These are phyloP conservation scores for Lagerstroemia speciosa DNA, from an alignment of 345 rosid species.

Conservation along the genomic window DNA sequence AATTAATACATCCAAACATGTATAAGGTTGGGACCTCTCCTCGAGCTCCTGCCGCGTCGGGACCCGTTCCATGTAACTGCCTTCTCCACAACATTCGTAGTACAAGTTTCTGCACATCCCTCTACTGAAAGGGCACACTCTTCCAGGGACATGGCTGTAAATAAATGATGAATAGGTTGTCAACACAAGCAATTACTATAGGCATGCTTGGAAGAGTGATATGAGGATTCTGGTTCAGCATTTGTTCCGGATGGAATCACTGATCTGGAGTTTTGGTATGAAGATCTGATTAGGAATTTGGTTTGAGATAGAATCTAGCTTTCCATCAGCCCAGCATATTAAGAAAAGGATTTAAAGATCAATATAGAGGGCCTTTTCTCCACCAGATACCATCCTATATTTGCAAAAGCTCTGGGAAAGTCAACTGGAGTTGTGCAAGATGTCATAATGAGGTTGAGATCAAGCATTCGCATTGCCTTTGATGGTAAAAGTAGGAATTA, in stretches of 20 bases:
- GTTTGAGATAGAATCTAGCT: neutral
- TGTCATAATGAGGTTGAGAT: neutral
- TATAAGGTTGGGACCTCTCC: conserved; percentile 60
- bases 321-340: neutral
- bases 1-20: conserved; percentile 58
- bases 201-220: neutral
- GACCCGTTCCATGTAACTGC: conserved; percentile 45
- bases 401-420: neutral
- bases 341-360: neutral
- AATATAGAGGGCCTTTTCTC: neutral
- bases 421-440: neutral
- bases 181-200: neutral
- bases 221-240: too few species aligned
- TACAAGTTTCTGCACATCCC: conserved; percentile 61
- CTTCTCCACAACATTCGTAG: conserved; percentile 44
- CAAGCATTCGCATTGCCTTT: neutral
- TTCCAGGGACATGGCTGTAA: conserved; percentile 66
- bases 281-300: neutral
- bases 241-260: too few species aligned
- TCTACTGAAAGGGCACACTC: conserved; percentile 79
- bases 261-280: neutral
- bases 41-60: conserved; percentile 63
- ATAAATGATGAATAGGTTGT: neutral
- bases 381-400: neutral
- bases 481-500: neutral